Base-by-base conservation (phyloP, 495 filamentous ascomycete species). In the Monascus purpureus region DNA sequence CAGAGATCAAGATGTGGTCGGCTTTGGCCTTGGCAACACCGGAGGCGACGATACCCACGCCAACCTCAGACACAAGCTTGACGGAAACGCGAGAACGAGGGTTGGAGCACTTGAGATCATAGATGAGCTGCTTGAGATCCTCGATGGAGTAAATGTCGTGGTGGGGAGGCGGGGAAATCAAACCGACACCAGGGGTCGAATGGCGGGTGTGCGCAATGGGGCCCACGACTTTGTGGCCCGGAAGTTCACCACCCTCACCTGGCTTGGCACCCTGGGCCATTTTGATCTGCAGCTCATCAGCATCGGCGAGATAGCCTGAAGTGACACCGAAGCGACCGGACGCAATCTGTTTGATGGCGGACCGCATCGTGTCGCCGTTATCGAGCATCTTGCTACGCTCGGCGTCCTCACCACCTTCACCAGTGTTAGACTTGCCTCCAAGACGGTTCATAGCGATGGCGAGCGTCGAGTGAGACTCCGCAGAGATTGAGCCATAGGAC, bases 131-230 rank as follows among this genome's bases (percentile, higher is more conserved):
- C 67, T 99, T 99, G 41, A 99, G 52, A 67, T 99, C 90, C 50
- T 99, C 90, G 37, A 99, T 99, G 16, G 82, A 92, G 68, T 99
- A 99, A 43, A 99, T 99, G 50, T 99, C 90, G 69, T 99, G 90
- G 55, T 99, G 90, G 2, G 90, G 90, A 28, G 90, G 90, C 1
- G 90, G 90, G n/a, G 88, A 95, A 49, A 99, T 99, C 33, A 99
- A 68, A 60, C 90, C 90, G 43, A 99, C 90, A 52, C 90, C 90
- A 33, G 90, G 88, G 1, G 90, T 99, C n/a, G 90, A 99, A 64
- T 96, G 88, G 40, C 90, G 79, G 23, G 90, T 99, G 42, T 79
- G 82, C 37, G 86, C 90, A 49, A 99, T 99, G 17, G 92, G 81
- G 42, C 85, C 83, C 16, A 93, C 92, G 5, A 99, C 92, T 63